These are phyloP conservation scores for Cryptococcus depauperatus DNA, from an alignment of 1,284 basidiomycete species.

Conservation along the genomic window DNA sequence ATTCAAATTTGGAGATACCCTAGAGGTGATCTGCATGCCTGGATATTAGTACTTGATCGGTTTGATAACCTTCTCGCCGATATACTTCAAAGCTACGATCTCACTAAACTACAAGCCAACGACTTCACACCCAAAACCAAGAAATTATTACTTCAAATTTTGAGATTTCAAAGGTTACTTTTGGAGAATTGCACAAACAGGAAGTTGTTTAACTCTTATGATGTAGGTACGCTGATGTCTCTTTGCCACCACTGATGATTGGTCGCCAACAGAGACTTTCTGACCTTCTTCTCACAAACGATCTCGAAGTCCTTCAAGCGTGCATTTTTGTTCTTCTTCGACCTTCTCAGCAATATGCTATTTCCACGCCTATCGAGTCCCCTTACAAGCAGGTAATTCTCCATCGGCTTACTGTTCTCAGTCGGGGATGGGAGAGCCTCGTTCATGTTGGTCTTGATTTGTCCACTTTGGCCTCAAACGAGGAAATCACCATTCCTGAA, in stretches of 20 bases:
- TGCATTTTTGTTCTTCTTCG: constrained; percentile 79
- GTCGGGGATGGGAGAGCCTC: constrained; percentile 41
- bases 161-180: constrained; percentile 79
- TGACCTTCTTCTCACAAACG: constrained; percentile 76
- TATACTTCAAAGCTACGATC: constrained; percentile 65
- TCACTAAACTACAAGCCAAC: constrained; percentile 57
- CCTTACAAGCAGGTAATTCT: constrained; percentile 27
- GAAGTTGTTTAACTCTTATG: constrained; percentile 94
- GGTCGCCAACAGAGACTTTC: constrained; percentile 63
- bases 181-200: constrained; percentile 97
- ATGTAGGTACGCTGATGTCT: constrained; percentile 54
- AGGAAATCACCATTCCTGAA: constrained; percentile 7
- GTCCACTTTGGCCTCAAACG: constrained; percentile 10
- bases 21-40: constrained; percentile 91
- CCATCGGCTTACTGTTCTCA: constrained; percentile 40
- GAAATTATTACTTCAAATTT: constrained; percentile 67
- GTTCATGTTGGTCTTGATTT: constrained; percentile 26
- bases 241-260: too few relatives aligned
- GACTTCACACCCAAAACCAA: constrained; percentile 72
- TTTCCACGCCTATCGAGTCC: constrained; percentile 58
- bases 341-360: constrained; percentile 89
- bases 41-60: constrained; percentile 90
- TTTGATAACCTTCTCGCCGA: constrained; percentile 83
- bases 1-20: constrained; percentile 75
- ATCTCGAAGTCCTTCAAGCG: constrained; percentile 78